phyloP scores from a whole-genome alignment of 2,329 filamentous ascomycete species.

The Paramyrothecium sp. region DNA sequence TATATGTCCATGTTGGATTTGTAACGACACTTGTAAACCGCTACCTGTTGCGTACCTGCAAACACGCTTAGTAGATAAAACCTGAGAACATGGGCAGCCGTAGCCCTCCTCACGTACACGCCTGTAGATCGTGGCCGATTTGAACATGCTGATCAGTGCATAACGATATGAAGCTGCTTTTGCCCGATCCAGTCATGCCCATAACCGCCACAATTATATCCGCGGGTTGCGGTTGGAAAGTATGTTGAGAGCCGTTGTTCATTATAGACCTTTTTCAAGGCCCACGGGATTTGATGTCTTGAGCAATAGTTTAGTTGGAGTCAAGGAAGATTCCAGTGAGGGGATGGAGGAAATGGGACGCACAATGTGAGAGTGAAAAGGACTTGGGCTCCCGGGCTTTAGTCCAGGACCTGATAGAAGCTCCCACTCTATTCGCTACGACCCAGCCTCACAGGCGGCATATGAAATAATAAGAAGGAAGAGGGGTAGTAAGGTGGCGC shows the following conservation, averaged over 20 bases:
- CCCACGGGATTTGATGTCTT: background rate
- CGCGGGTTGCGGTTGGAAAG: background rate
- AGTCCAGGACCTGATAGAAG: too few relatives aligned
- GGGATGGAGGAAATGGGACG: too few relatives aligned
- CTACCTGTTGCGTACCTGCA: background rate
- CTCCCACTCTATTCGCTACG: too few relatives aligned
- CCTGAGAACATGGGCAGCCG: background rate
- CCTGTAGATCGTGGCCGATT: constrained; percentile 19
- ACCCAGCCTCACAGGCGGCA: too few relatives aligned
- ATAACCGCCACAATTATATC: constrained; percentile 7
- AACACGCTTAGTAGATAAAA: background rate
- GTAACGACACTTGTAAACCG: constrained; percentile 4
- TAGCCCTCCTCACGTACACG: constrained; percentile 4
- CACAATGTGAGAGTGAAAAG: too few relatives aligned
- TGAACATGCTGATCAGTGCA: constrained; percentile 13
- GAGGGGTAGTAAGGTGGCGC: too few relatives aligned
- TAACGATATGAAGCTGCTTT: constrained; percentile 25
- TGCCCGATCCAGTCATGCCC: constrained; percentile 25
- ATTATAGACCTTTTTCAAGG: background rate
- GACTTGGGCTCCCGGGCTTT: too few relatives aligned
- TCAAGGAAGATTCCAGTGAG: too few relatives aligned
- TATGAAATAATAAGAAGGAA: too few relatives aligned
- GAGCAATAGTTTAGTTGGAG: background rate
- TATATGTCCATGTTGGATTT: constrained; percentile 6
- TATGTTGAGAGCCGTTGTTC: background rate